Base-by-base conservation (phyloP, 305 asterid species). In the Fraxinus albicans region DNA sequence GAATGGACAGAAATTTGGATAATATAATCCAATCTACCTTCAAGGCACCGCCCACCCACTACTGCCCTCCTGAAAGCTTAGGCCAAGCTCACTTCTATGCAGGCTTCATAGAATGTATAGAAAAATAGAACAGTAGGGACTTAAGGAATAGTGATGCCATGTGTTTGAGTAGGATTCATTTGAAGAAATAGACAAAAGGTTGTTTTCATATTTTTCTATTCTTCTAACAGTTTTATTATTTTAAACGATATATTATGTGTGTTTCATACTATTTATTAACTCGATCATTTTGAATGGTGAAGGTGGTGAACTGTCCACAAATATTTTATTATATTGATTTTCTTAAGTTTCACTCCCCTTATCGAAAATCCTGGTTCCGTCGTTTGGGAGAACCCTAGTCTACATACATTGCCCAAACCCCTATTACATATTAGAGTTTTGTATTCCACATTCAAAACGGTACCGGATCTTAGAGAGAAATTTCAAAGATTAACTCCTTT, bases 251-350 rank as follows among this genome's bases (percentile, higher is more conserved):
- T 42, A 13, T 40, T 21, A 29, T 69, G 75, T 5, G n/a, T 12
- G 9, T 69, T 69, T 77, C 34, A 67, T 77, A 8, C 31, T 70
- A 73, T 81, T 6, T 31, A 36, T 79, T 77, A 78, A 77, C 65
- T 53, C 40, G 10, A 76, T 36, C 83, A n/a, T 79, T 88, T 81
- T 80, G 50, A 58, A 44, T 55, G 65, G 65, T 55, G 65, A 55
- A 55, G 25, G 25, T 55, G 25, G 65, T n/a, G 65, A 6, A 7
- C 13, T 19, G 69, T 58, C 69, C 69, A 58, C 29, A 19, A 58
- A 53, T 4, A 1, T 0, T 13, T 47, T 15, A 17, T 53, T 53
- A 53, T 17, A 53, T 17, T 53, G 63, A 53, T 6, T 53, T 17
- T 53, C 6, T 53, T 4, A 53, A 15, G 63, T 50, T 15, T 53